phyloP scores from a whole-genome alignment of 2,329 filamentous ascomycete species.

The Elsinoe perseae region DNA sequence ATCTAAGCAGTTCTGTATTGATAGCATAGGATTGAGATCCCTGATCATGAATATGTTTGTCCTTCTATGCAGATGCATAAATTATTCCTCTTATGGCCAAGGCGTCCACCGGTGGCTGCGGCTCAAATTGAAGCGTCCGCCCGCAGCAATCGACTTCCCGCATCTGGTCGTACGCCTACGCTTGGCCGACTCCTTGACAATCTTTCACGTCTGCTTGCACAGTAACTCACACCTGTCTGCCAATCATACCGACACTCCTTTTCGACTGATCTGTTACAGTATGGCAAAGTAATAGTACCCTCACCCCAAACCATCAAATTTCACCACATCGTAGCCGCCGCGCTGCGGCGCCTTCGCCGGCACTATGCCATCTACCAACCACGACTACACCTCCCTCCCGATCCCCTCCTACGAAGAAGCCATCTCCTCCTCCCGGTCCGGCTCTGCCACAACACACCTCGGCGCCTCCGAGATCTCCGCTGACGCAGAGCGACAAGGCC shows the following conservation, averaged over 20 bases:
- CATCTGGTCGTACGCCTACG: not conserved
- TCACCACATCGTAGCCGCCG: not conserved
- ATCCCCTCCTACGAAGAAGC: conserved; percentile 84
- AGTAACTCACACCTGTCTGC: too few species aligned
- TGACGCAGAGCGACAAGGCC: conserved; percentile 68
- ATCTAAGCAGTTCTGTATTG: not conserved
- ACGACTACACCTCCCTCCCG: conserved; percentile 43
- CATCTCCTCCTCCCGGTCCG: conserved; percentile 48
- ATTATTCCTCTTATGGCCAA: not conserved
- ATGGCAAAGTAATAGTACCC: not conserved
- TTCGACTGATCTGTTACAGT: not conserved
- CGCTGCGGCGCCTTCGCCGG: not conserved
- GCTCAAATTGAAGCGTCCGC: not conserved
- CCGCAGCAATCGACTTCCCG: not conserved
- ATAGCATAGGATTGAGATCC: not conserved
- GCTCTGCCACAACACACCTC: conserved; percentile 41
- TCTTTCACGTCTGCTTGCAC: not conserved
- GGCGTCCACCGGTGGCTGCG: not conserved
- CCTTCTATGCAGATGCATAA: not conserved
- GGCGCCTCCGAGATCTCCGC: conserved; percentile 55
- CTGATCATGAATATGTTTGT: not conserved
- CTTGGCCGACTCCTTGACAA: conserved; percentile 6
- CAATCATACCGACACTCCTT: too few species aligned
- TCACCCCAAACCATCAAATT: not conserved
- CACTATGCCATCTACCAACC: conserved; percentile 2